These are phyloP conservation scores for Pleurotus giganteus DNA, from an alignment of 768 basidiomycete species.

Conservation along the genomic window DNA sequence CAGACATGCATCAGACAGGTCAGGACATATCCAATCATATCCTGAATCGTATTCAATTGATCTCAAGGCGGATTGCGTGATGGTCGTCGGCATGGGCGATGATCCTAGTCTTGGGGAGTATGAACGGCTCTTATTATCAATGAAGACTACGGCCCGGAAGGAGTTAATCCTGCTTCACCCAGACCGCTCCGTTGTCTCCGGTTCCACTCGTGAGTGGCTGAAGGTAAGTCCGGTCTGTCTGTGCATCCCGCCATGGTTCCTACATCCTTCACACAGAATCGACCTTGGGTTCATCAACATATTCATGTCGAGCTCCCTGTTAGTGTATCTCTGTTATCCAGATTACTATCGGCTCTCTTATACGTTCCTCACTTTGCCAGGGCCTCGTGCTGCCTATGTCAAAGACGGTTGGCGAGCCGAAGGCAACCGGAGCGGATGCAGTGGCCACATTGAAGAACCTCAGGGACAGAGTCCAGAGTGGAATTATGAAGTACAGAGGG, in stretches of 20 bases:
- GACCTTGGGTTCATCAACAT: constrained; percentile 96
- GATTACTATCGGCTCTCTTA: neutral
- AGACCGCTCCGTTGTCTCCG: constrained; percentile 83
- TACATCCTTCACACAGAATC: constrained; percentile 52
- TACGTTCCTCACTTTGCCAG: constrained; percentile 39
- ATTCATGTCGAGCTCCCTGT: constrained; percentile 92
- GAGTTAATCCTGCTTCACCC: constrained; percentile 94
- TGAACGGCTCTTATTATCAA: constrained; percentile 86
- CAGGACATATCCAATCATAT: constrained; percentile 8
- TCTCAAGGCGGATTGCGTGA: constrained; percentile 81
- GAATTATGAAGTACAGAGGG: constrained; percentile 85
- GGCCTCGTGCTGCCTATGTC: constrained; percentile 67
- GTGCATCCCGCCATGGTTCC: neutral
- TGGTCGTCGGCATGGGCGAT: constrained; percentile 93
- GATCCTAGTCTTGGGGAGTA: constrained; percentile 92
- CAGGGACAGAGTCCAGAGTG: constrained; percentile 88
- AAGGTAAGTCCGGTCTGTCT: constrained; percentile 50
- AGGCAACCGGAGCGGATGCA: constrained; percentile 73
- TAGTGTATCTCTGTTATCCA: constrained; percentile 19
- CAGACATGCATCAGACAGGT: constrained; percentile 97
- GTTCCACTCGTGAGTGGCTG: constrained; percentile 94
- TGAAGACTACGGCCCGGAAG: constrained; percentile 98
- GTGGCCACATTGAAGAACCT: constrained; percentile 87
- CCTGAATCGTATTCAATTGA: neutral
- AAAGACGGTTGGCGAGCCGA: constrained; percentile 53